These are phyloP conservation scores for Cutaneotrichosporon sp. DNA, from an alignment of 1,284 basidiomycete species.

Conservation along the genomic window DNA sequence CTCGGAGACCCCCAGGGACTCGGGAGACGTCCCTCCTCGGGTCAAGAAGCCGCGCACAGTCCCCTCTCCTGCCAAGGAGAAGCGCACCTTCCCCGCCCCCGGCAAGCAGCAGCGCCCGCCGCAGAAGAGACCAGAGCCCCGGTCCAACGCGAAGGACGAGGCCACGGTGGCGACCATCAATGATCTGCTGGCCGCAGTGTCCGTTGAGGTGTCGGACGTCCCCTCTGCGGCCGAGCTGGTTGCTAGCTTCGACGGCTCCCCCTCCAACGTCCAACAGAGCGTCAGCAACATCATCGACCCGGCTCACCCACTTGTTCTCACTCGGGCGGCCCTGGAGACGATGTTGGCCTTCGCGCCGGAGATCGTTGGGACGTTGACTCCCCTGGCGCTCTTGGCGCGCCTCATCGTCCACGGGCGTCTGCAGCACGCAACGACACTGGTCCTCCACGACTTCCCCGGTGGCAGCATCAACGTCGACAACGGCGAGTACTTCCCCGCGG, in stretches of 20 bases:
- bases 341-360: background rate
- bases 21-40: background rate
- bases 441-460: background rate
- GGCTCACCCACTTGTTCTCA: background rate
- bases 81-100: no score
- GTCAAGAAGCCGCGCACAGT: background rate
- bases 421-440: background rate
- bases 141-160: background rate
- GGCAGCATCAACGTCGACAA: background rate
- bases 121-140: no score
- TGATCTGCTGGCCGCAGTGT: background rate
- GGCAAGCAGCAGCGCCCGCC: no score
- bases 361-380: background rate
- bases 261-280: background rate
- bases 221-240: background rate
- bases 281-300: background rate
- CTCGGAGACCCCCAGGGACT: background rate
- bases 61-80: no score
- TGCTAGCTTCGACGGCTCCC: background rate
- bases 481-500: background rate
- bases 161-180: background rate
- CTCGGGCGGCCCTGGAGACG: background rate
- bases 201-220: background rate
- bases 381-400: background rate
- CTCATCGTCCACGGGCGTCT: background rate